Evolutionary conservation across 2,329 filamentous ascomycete species (phyloP), one percentile per base, ranked within the genome.

Genomic region (Xylaria sp.): DNA sequence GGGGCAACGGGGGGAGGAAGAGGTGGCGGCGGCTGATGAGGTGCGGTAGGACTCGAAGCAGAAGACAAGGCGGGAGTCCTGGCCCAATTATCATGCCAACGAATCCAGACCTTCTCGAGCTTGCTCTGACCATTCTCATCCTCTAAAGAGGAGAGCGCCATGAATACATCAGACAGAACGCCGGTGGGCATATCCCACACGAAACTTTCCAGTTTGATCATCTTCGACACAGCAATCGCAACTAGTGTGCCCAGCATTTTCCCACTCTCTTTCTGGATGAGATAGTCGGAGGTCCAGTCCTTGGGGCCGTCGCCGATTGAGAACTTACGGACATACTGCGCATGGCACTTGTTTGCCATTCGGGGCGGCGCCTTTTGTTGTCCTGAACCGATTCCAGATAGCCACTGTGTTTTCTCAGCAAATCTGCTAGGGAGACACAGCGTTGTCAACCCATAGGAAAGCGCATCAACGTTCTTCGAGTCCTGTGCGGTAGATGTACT

Each of bases 101-200:
- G 83, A 56, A 94, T 83, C 87, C 89, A 92, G 18, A 94, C 80
- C 59, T 85, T 84, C 58, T 90, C 86, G 52, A 94, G 76, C 50
- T 87, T 86, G 68, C 87, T 87, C 47, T 73, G 79, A 52, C 84
- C 78, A 23, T 83, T 80, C 46, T 84, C 79, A 46, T 89, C 82
- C 46, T 84, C 85, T 10, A 92, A 77, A 4, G 88, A 91, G 1
- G 87, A 85, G 52, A 95, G 79, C 19, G 90, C 87, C 70, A 91
- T 83, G 83, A 91, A 94, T 34, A 93, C 88, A 71, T 93, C 89
- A 56, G 90, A 83, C 56, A 92, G 76, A 16, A 94, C 88, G 1
- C 90, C 91, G 0, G 90, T 94, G 0, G 90, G 90, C 90, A 94
- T 93, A 69, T 95, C 90, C 90, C 90, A 94, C 2, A 90, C 80